phyloP scores from a whole-genome alignment of 2,329 filamentous ascomycete genomes.

The Neoarthrinium moseri region DNA sequence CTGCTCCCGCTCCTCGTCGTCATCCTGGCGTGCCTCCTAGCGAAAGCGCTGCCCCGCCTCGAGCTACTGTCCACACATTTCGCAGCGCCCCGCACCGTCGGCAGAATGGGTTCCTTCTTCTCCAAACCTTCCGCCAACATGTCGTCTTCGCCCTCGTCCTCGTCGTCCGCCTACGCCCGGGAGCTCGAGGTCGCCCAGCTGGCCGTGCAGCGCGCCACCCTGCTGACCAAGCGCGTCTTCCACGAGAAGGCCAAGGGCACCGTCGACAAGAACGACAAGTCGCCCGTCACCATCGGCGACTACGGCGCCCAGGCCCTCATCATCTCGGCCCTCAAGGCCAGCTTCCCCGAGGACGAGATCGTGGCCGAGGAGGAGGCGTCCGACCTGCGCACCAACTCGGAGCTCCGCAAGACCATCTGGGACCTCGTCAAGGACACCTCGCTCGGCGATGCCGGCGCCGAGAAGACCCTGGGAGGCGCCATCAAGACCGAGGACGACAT shows the following conservation, averaged over 20 bases:
- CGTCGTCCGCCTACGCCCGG: constrained; percentile 64
- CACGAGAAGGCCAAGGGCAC: constrained; percentile 93
- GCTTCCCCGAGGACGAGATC: constrained; percentile 88
- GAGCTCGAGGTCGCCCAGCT: constrained; percentile 73
- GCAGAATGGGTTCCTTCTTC: constrained; percentile 5
- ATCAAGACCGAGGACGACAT: constrained; percentile 65
- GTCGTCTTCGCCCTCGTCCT: too few species aligned
- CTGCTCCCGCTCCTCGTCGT: constrained; percentile 21
- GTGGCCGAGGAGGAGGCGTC: constrained; percentile 94
- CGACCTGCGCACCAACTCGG: constrained; percentile 69
- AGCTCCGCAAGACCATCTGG: constrained; percentile 78
- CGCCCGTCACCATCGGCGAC: constrained; percentile 95
- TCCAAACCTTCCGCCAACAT: constrained; percentile 2
- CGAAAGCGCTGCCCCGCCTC: constrained; percentile 28
- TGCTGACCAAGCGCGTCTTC: constrained; percentile 76
- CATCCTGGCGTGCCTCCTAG: constrained; percentile 25
- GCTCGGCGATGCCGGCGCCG: constrained; percentile 64
- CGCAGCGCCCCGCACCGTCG: constrained; percentile 4
- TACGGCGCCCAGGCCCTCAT: constrained; percentile 97
- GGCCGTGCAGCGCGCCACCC: constrained; percentile 70
- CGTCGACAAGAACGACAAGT: constrained; percentile 90
- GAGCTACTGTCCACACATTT: constrained; percentile 23
- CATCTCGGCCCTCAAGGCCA: constrained; percentile 82
- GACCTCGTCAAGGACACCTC: constrained; percentile 71
- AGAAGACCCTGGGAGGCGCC: constrained; percentile 67